These are phyloP conservation scores for Licmophora abbreviata DNA, from an alignment of 108 stramenopile species.

Conservation along the genomic window DNA sequence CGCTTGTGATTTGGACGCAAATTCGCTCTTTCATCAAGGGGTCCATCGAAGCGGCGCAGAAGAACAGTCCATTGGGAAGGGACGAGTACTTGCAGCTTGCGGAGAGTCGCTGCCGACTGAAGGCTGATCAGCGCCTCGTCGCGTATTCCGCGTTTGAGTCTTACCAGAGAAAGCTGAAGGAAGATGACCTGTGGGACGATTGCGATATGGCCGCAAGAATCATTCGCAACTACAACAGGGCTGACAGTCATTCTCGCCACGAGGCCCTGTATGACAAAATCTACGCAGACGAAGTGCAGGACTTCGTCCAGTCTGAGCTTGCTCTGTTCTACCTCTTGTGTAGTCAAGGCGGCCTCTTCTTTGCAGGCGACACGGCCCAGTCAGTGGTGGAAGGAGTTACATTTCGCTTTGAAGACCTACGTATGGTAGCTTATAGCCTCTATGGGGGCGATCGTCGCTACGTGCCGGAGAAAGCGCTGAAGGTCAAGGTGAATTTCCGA, in stretches of 20 bases:
- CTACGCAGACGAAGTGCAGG: constrained; percentile 37
- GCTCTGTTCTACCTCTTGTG: constrained; percentile 36
- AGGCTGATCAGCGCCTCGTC: constrained; percentile 10
- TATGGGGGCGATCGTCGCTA: constrained; percentile 13
- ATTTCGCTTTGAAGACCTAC: constrained; percentile 56
- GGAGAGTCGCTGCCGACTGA: constrained; percentile 33
- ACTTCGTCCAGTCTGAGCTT: constrained; percentile 47
- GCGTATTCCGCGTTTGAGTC: constrained; percentile 29
- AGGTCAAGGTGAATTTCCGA: constrained; percentile 44
- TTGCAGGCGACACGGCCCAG: constrained; percentile 60
- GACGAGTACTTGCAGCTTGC: constrained; percentile 38
- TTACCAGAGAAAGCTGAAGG: constrained; percentile 23
- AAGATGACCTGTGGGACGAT: constrained; percentile 41
- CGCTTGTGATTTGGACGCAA: constrained; percentile 41
- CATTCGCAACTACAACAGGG: too few species aligned
- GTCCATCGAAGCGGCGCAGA: constrained; percentile 40
- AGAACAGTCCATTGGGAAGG: constrained; percentile 9
- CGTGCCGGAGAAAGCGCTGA: constrained; percentile 36
- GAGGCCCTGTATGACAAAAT: constrained; percentile 9
- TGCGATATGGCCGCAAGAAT: constrained; percentile 1
- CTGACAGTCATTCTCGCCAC: constrained; percentile 1
- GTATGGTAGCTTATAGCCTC: constrained; percentile 27
- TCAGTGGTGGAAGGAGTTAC: constrained; percentile 48
- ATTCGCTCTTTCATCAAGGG: constrained; percentile 59
- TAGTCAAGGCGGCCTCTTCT: constrained; percentile 29